Percentiles rank a stretch among this genome's conserved stretches.
Evolutionary conservation across 2,329 filamentous ascomycete genomes (phyloP).

Genomic region (Botrytis hyacinthi): DNA sequence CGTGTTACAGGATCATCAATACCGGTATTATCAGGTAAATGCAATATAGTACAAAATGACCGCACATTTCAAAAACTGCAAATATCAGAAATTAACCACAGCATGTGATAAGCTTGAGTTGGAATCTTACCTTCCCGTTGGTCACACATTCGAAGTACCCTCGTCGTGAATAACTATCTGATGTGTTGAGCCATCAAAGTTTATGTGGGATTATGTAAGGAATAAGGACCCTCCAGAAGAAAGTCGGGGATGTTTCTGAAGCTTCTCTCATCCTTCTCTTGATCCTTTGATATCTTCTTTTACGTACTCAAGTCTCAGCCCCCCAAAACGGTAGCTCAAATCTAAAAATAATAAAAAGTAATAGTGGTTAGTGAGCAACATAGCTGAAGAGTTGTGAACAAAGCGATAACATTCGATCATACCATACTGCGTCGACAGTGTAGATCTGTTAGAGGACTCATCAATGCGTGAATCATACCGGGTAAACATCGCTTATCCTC

Average conservation of each 20-base stretch:
- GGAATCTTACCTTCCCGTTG: no score
- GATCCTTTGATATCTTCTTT: neutral
- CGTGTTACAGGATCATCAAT: no score
- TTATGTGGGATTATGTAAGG: neutral
- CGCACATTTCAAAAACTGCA: neutral
- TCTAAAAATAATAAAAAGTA: neutral
- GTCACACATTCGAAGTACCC: no score
- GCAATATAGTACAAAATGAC: neutral
- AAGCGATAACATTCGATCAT: neutral
- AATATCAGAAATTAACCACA: neutral
- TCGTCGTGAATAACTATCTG: neutral
- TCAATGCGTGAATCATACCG: neutral
- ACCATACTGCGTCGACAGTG: neutral
- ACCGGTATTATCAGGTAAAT: neutral
- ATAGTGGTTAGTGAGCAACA: neutral
- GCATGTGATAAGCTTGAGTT: neutral
- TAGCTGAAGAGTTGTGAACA: neutral
- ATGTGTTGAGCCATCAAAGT: neutral
- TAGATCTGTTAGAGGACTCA: neutral
- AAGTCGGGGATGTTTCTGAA: neutral
- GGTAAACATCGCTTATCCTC: neutral
- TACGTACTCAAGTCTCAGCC: neutral
- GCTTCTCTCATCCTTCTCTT: neutral
- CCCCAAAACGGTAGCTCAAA: neutral
- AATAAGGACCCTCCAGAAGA: neutral